A percentile compares a stretch with the other conserved stretches of the same genome.
Evolutionary conservation across 1,139 yeast species (phyloP).

Genomic region (Scheffersomyces titani): DNA sequence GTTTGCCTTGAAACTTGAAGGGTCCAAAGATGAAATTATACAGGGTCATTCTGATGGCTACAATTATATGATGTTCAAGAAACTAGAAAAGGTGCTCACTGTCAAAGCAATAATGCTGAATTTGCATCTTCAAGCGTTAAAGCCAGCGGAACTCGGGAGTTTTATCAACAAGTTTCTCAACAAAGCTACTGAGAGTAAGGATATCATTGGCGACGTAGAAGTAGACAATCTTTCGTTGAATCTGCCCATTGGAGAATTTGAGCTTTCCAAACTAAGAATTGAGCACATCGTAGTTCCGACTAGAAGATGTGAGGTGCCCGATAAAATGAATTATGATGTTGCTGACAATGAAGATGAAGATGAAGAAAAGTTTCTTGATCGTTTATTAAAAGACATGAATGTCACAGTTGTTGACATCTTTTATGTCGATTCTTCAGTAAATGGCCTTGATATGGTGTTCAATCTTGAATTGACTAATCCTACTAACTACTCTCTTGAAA

Average conservation of each 20-base stretch:
- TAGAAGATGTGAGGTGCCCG: background rate
- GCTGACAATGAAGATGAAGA: background rate
- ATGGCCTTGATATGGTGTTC: slow-evolving; percentile 20
- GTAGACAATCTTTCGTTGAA: slow-evolving; percentile 17
- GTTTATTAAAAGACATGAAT: slow-evolving; percentile 18
- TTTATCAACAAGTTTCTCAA: slow-evolving; percentile 14
- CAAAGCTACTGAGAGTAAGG: slow-evolving; percentile 3
- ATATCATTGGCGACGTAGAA: slow-evolving; percentile 15
- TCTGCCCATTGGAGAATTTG: slow-evolving; percentile 3
- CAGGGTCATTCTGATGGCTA: slow-evolving; percentile 13
- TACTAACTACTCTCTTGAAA: slow-evolving; percentile 21
- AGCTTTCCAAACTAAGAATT: background rate
- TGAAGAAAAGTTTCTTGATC: slow-evolving; percentile 2
- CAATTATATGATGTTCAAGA: slow-evolving; percentile 9
- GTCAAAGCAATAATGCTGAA: slow-evolving; percentile 9
- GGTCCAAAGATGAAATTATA: slow-evolving; percentile 7
- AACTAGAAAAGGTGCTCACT: slow-evolving; percentile 5
- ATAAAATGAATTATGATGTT: background rate
- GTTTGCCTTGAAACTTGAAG: slow-evolving; percentile 10
- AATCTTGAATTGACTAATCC: slow-evolving; percentile 45
- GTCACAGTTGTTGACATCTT: slow-evolving; percentile 23
- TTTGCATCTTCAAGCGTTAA: slow-evolving; percentile 13
- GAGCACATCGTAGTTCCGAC: background rate
- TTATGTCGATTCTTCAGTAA: slow-evolving; percentile 23
- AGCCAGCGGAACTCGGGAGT: slow-evolving; percentile 16